Base-by-base conservation (phyloP, 2,329 filamentous ascomycete species). In the Sporothrix dimorphospora region DNA sequence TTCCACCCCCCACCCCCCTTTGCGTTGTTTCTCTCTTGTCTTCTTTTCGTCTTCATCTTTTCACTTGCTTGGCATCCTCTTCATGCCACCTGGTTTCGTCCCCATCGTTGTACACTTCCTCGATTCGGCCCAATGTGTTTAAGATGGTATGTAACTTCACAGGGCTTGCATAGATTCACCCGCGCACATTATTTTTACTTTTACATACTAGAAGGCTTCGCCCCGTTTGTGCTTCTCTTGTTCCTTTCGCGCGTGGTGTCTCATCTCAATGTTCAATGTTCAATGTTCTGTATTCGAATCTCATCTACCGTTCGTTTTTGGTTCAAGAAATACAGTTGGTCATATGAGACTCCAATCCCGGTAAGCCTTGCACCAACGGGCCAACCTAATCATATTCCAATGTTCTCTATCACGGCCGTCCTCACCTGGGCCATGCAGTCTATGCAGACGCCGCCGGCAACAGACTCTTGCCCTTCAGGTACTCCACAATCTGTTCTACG, bases 401-500 rank as follows among this genome's bases (percentile, higher is more conserved):
- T n/a, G 21, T 12, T 11, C 42, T 30, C 14, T 19, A n/a, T 34
- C 21, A 47, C 16, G 7, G 24, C 12, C 14, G n/a, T 21, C 47
- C 47, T n/a, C 24, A 47, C 40, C 5, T 24, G 16, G 19, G 11
- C 16, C 19, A n/a, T 34, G 38, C 11, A 27, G 49, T 24, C 21
- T 63, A 61, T 21, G 1, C 27, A 21, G 38, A 49, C 34, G 65
- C 30, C 19, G 67, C 34, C 27, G 73, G 61, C 57, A 87, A 81
- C 77, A 93, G 84, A 0, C 90, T 91, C 80, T 92, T 88, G 75
- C 88, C 85, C 79, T 92, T 86, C 76, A 96, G 84, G 83, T 95
- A 97, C 72, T 89, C 85, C 61, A 94, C 89, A 80, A 99, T 98
- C 83, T 93, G 89, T 77, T 85, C 88, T 12, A 98, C 95, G 71